A percentile compares a stretch with the other conserved stretches of the same genome.
These are phyloP conservation scores for Chromosphaera perkinsii DNA, from an alignment of 208 protist species.

Conservation along the genomic window DNA sequence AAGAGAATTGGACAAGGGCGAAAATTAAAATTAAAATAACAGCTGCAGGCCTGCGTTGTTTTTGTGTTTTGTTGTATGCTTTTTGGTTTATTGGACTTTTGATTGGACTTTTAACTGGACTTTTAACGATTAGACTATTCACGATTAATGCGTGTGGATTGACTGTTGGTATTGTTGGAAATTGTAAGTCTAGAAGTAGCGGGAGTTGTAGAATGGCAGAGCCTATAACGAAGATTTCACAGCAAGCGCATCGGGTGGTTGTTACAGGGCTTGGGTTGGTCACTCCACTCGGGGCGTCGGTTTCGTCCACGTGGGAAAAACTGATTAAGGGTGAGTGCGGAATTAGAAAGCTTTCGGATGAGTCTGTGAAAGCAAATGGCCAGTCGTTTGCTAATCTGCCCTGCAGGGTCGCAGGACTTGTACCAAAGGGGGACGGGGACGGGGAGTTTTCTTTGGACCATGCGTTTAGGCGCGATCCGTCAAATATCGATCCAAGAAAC, in stretches of 20 bases:
- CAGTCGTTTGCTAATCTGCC: slow-evolving; percentile 21
- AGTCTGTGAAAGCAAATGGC: slow-evolving; percentile 62
- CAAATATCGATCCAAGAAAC: neutral
- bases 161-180: too few relatives aligned
- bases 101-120: too few relatives aligned
- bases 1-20: too few relatives aligned
- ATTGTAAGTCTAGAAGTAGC: too few relatives aligned
- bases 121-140: too few relatives aligned
- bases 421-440: slow-evolving; percentile 19
- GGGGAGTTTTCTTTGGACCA: neutral
- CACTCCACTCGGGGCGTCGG: slow-evolving; percentile 14
- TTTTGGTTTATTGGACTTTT: too few relatives aligned
- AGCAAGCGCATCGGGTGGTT: slow-evolving; percentile 5
- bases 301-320: slow-evolving; percentile 3
- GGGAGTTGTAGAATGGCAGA: too few relatives aligned
- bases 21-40: too few relatives aligned
- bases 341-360: neutral
- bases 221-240: too few relatives aligned
- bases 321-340: neutral
- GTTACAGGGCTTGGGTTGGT: slow-evolving; percentile 10
- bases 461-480: slow-evolving; percentile 1
- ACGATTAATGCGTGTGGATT: too few relatives aligned
- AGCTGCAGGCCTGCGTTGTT: too few relatives aligned
- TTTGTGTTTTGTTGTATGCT: too few relatives aligned
- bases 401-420: slow-evolving; percentile 15